Evolutionary conservation across 805 yeast species (phyloP), one percentile per base, ranked within the genome.

Genomic region (Lipomyces orientalis): DNA sequence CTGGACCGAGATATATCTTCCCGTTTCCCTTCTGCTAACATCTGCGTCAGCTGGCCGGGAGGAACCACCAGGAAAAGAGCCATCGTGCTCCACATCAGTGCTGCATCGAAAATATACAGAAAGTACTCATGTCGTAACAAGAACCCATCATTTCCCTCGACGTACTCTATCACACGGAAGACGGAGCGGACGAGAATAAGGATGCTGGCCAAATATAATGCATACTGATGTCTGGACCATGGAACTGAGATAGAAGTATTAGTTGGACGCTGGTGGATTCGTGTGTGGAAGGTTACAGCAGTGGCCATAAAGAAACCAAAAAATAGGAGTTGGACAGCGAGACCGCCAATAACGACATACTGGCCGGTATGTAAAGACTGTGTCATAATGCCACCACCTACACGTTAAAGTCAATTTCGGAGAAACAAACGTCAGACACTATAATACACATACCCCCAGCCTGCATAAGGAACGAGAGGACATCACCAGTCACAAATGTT

Each of bases 281-380:
- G 60, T 9, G 12, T 6, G 69, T 56, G 51, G 66, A 76, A 72
- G 25, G 58, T 9, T 33, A 66, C n/a, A 61, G 73, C 73, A 25
- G 73, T 69, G 19, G 72, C 54, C 16, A 75, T 68, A 55, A 80
- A 80, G 19, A 76, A 25, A 2, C 74, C 76, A 64, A 79, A 77
- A 54, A 76, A 75, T 1, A 66, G 71, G 22, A 79, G 66, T 67
- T 79, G 81, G 9, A 79, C 71, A 60, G 73, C 68, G 29, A 80
- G 64, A 34, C 81, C 81, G n/a, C 67, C 78, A 16, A 76, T 67
- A 35, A 76, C 70, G 14, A 79, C 43, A 10, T 68, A 56, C 19
- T 67, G 58, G 35, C 80, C 81, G 51, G 39, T 49, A 5, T 16
- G 9, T 12, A 39, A 3, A 12, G 49, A 39, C 4, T 43, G n/a